Evolutionary conservation across 768 basidiomycete species (phyloP).

Genomic region (Trametes sanguinea): DNA sequence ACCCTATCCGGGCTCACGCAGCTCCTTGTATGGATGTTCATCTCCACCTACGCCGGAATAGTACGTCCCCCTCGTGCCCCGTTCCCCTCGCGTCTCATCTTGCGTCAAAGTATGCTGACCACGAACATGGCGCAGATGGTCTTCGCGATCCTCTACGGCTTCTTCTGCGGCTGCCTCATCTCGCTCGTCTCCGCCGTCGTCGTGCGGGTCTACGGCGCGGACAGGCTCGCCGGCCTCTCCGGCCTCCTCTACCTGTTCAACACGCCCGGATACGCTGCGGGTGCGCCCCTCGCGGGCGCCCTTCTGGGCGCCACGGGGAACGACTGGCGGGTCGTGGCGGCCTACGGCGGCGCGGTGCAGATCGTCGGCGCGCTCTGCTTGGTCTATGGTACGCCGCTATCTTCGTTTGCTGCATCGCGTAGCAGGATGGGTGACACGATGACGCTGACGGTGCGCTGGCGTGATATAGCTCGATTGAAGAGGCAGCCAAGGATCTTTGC

Average conservation of each 20-base stretch:
- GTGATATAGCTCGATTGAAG: too few relatives aligned
- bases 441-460: too few relatives aligned
- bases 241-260: slow-evolving; percentile 22
- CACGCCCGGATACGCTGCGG: slow-evolving; percentile 32
- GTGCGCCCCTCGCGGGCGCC: slow-evolving; percentile 36
- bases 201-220: slow-evolving; percentile 22
- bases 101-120: not conserved
- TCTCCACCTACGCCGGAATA: slow-evolving; percentile 25
- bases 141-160: slow-evolving; percentile 37
- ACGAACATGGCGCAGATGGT: slow-evolving; percentile 21
- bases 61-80: slow-evolving; percentile 11
- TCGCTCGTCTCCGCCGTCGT: slow-evolving; percentile 36
- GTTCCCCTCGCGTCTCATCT: not conserved
- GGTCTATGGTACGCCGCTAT: slow-evolving; percentile 32
- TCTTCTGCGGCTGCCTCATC: slow-evolving; percentile 39
- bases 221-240: slow-evolving; percentile 24
- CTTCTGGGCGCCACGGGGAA: slow-evolving; percentile 34
- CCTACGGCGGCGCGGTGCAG: slow-evolving; percentile 34
- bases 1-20: slow-evolving; percentile 26
- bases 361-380: slow-evolving; percentile 33
- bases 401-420: too few relatives aligned
- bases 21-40: slow-evolving; percentile 27
- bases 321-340: slow-evolving; percentile 36
- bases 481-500: too few relatives aligned
- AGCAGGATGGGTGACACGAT: too few relatives aligned